Base-by-base conservation (phyloP, 192 early-diverging fungal genomes). In the Linnemannia schmuckeri region DNA sequence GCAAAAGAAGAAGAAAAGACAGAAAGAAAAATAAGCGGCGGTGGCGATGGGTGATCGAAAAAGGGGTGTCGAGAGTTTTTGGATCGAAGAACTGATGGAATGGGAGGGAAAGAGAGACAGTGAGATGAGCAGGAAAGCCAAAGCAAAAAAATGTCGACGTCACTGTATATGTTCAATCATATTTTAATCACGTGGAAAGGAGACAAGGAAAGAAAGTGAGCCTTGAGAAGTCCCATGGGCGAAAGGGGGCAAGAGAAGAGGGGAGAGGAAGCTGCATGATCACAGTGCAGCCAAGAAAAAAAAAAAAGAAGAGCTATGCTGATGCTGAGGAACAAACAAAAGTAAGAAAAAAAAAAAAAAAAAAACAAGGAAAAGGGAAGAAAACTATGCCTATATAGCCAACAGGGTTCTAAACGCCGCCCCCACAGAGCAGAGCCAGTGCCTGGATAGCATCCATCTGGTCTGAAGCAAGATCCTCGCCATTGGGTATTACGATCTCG, bases 361-460 rank as follows among this genome's bases (percentile, higher is more conserved):
- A 24, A 27, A 77, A 41, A 42, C 0, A 76, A 27, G n/a, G 6
- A 55, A 75, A 22, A 12, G 24, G 10, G n/a, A n/a, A 33, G 17
- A 27, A 40, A n/a, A 27, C 55, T 57, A 57, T 57, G 55, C n/a
- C 6, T 27, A 6, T 57, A n/a, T 27, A 57, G 24, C 15, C 33
- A 37, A 1, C 30, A 54, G 35, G 35, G 20, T 10, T 54, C 61
- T 79, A 88, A 20, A 88, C 82, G 20, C 81, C 82, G 33, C 87
- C 87, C 41, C 81, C 87, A 44, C 88, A 88, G 7, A 88, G 55
- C 49, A 88, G 33, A 7, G 88, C 88, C 24, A 88, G 47, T 18
- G 88, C 88, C 49, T 83, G 80, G 27, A 88, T 88, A 24, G 88
- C 88, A 66, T 81, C 88, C 82, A 81, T 83, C 40, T 88, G 82